Evolutionary conservation across 1,284 basidiomycete genomes (phyloP).

Genomic region (Sanghuangporus sanghuang): DNA sequence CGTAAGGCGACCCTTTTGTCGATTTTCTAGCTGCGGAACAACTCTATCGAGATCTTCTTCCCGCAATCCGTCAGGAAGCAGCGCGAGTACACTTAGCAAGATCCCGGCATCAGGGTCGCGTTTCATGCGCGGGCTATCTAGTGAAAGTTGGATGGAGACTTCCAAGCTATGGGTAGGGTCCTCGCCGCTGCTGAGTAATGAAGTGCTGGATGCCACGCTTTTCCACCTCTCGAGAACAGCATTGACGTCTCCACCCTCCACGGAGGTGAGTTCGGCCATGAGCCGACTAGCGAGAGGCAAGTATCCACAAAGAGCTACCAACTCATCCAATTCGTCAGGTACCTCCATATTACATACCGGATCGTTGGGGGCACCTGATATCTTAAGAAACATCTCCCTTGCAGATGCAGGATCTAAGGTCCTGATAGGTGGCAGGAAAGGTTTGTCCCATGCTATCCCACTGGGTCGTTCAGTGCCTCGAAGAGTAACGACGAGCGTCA

Average conservation of each 20-base stretch:
- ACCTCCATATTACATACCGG: neutral
- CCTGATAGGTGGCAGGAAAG: conserved; percentile 10
- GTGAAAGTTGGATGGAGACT: conserved; percentile 14
- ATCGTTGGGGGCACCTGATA: neutral
- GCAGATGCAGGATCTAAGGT: conserved; percentile 2
- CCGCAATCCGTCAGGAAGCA: conserved; percentile 15
- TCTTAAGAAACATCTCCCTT: conserved; percentile 5
- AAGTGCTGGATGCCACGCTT: neutral
- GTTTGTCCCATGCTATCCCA: conserved; percentile 9
- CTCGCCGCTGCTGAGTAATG: neutral
- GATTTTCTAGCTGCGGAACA: neutral
- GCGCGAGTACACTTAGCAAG: conserved; percentile 6
- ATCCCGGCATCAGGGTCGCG: neutral
- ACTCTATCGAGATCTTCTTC: neutral
- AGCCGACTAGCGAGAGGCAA: conserved; percentile 13
- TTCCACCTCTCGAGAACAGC: conserved; percentile 8
- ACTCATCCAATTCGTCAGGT: conserved; percentile 6
- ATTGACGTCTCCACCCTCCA: neutral
- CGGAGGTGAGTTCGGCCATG: conserved; percentile 7
- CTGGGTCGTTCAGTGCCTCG: conserved; percentile 12
- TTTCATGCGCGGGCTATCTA: conserved; percentile 9
- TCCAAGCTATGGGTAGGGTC: conserved; percentile 9
- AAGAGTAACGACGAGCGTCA: conserved; percentile 14
- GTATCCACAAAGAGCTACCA: conserved; percentile 4
- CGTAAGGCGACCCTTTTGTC: neutral